Percentiles rank a stretch among this genome's conserved stretches.
These are phyloP conservation scores for Nicotiana undulata DNA, from an alignment of 257 asterid species.

Conservation along the genomic window DNA sequence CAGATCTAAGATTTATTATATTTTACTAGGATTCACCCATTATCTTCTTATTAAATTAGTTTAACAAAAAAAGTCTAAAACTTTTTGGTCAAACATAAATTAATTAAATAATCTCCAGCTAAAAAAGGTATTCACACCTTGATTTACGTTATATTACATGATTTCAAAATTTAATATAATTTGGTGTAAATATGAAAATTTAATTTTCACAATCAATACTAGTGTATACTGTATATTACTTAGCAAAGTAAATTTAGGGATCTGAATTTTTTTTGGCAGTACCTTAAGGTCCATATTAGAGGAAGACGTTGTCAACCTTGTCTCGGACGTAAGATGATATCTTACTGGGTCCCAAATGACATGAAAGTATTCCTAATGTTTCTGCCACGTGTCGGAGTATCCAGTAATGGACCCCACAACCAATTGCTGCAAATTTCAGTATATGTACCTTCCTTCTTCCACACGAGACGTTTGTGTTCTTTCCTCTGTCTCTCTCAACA, in stretches of 20 bases:
- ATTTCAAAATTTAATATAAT: no score
- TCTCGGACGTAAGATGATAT: not conserved
- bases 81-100: no score
- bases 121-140: no score
- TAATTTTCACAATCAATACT: not conserved
- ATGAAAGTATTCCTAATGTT: not conserved
- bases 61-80: no score
- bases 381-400: conserved; percentile 18
- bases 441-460: conserved; percentile 27
- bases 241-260: not conserved
- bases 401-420: conserved; percentile 20
- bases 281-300: not conserved
- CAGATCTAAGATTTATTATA: no score
- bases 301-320: not conserved
- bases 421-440: not conserved
- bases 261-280: not conserved
- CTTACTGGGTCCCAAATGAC: conserved; percentile 9
- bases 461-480: conserved; percentile 28
- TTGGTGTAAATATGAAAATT: no score
- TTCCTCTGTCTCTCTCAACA: not conserved
- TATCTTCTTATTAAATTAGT: no score
- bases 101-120: no score
- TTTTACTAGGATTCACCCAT: no score
- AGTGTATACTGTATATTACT: no score
- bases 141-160: no score